A percentile compares a stretch with the other conserved stretches of the same genome.
Conservation (phyloP, 768 basidiomycete species). For the Gymnopilus junonius region DNA sequence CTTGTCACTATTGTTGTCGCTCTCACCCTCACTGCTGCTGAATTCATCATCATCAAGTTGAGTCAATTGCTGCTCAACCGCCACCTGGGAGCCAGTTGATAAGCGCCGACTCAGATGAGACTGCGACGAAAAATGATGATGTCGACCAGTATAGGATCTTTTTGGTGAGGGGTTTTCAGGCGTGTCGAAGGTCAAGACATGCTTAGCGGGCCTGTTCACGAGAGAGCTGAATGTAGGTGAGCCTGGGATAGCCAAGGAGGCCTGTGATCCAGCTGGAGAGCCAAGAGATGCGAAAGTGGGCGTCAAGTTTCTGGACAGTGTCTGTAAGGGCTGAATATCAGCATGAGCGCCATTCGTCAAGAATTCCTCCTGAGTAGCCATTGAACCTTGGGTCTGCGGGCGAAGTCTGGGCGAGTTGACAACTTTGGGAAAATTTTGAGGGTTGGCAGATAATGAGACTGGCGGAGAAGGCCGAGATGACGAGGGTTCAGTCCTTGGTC, state of each 20-base stretch:
- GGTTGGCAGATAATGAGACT: slow-evolving; percentile 21
- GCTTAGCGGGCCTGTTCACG: slow-evolving; percentile 15
- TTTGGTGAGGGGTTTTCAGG: background rate
- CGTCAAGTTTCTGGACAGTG: background rate
- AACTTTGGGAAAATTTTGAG: background rate
- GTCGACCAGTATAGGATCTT: background rate
- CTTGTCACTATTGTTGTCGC: slow-evolving; percentile 11
- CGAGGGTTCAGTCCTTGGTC: slow-evolving; percentile 11
- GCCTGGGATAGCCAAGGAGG: slow-evolving; percentile 24
- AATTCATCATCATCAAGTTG: slow-evolving; percentile 30
- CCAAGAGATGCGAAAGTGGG: slow-evolving; percentile 28
- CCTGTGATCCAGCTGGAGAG: slow-evolving; percentile 21
- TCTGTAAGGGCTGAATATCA: background rate
- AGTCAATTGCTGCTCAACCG: slow-evolving; percentile 54
- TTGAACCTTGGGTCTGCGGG: background rate
- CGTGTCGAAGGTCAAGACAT: slow-evolving; percentile 3
- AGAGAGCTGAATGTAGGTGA: slow-evolving; percentile 30
- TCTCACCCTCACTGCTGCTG: background rate
- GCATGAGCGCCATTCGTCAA: background rate
- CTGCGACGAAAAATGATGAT: background rate
- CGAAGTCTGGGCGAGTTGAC: background rate
- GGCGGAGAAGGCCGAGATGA: slow-evolving; percentile 40
- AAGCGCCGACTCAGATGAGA: slow-evolving; percentile 15
- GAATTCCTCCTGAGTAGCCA: background rate
- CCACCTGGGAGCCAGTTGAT: slow-evolving; percentile 42